These are phyloP conservation scores for Debaryomyces psychrophilus DNA, from an alignment of 1,139 yeast genomes.

Conservation along the genomic window DNA sequence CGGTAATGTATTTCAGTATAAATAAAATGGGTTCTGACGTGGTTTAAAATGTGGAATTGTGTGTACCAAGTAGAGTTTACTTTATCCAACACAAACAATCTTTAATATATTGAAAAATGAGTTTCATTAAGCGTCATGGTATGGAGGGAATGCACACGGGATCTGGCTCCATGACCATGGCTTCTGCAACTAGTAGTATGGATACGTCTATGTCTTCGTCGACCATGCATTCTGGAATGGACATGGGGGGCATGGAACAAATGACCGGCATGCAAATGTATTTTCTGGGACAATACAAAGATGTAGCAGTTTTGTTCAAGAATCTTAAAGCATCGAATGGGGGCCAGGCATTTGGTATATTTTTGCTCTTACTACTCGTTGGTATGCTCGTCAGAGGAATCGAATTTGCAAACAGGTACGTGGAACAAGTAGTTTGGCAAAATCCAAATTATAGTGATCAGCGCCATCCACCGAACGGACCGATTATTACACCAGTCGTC, in stretches of 20 bases:
- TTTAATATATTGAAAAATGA: background rate
- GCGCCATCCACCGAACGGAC: constrained; percentile 14
- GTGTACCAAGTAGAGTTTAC: background rate
- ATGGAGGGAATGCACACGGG: constrained; percentile 15
- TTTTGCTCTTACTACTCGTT: constrained; percentile 57
- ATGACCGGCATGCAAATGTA: constrained; percentile 55
- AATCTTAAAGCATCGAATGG: constrained; percentile 53
- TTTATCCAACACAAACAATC: background rate
- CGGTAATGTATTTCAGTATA: constrained; percentile 1
- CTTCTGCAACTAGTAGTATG: constrained; percentile 19
- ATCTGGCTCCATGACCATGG: constrained; percentile 20
- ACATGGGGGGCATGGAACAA: constrained; percentile 22
- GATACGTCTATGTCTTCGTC: constrained; percentile 14
- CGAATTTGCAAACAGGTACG: constrained; percentile 59
- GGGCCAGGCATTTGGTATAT: constrained; percentile 74
- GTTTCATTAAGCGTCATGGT: constrained; percentile 4
- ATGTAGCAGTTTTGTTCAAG: constrained; percentile 65
- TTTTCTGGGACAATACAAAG: constrained; percentile 51
- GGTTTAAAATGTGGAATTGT: background rate
- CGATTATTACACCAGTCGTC: constrained; percentile 14
- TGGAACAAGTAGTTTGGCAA: constrained; percentile 67
- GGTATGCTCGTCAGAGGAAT: constrained; percentile 63
- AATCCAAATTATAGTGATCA: constrained; percentile 33
- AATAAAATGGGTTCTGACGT: background rate
- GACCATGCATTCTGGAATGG: constrained; percentile 27